Evolutionary conservation across 257 asterid genomes (phyloP), one percentile per base, ranked within the genome.

Genomic region (Coffea canephora): DNA sequence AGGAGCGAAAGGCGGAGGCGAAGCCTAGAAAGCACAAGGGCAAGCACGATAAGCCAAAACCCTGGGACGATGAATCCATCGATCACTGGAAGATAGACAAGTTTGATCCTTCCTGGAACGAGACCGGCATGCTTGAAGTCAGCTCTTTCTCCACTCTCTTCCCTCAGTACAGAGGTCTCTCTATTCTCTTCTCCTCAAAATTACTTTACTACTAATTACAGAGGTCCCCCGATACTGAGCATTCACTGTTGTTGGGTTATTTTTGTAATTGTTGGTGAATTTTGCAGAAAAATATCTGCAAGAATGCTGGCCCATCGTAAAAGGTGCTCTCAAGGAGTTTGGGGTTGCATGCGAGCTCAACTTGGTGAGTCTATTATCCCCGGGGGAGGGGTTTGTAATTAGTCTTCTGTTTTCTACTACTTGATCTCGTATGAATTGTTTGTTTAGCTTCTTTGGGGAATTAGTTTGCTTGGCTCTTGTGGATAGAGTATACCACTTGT

Each of bases 281-380:
- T 57, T 9, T 84, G 64, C 84, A 93, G 98, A 93, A 71, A 94
- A 91, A 80, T 94, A 94, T 84, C 86, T 94, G 88, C 97, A 91
- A 81, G 97, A 94, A 62, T 89, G 97, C 81, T 94, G 97, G 97
- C 96, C 95, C 23, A 76, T 78, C 14, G 97, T 94, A 18, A 91
- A 87, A 87, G 89, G 95, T 48, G 93, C 97, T 46, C 79, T 91
- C 76, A 93, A 93, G 78, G 98, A 91, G 87, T 66, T 88, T 74
- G 96, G 95, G 50, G 77, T 94, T 83, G 81, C 89, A 57, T 84
- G 92, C 49, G 95, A 88, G 77, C 86, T 94, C 74, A 89, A 94
- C 83, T 82, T 93, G 96, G 98, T 94, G 82, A 81, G 95, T 79
- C 23, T 23, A 64, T 34, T 61, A 27, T 9, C 11, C 27, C 62